A percentile compares a stretch with the other conserved stretches of the same genome.
phyloP scores from a whole-genome alignment of 169 alveolate species.

The Plasmodium reichenowi region DNA sequence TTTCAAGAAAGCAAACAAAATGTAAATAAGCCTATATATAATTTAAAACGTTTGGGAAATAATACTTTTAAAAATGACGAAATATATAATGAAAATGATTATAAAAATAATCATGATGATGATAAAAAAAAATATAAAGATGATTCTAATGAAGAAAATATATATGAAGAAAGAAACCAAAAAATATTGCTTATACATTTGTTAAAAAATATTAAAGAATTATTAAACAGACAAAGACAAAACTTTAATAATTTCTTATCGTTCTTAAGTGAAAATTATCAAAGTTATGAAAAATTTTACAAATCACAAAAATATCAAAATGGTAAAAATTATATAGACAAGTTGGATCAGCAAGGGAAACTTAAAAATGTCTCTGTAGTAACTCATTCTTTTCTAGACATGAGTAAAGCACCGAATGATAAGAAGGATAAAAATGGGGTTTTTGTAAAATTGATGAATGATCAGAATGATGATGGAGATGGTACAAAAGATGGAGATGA shows the following conservation, averaged over 20 bases:
- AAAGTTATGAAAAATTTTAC: conserved; percentile 25
- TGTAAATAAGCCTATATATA: not conserved
- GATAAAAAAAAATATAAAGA: not conserved
- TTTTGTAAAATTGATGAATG: not conserved
- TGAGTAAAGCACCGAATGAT: not conserved
- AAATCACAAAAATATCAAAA: not conserved
- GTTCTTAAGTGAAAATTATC: conserved; percentile 59
- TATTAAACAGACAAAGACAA: conserved; percentile 40
- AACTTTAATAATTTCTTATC: conserved; percentile 48
- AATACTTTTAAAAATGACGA: not conserved
- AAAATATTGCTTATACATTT: conserved; percentile 45
- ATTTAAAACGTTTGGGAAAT: not conserved
- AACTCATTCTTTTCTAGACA: not conserved
- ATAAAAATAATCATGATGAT: not conserved
- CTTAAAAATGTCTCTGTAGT: not conserved
- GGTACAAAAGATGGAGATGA: not conserved
- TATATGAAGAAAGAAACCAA: conserved; percentile 49
- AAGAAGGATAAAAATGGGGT: not conserved
- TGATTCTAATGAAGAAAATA: not conserved
- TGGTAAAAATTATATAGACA: conserved; percentile 1
- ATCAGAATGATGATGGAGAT: not conserved
- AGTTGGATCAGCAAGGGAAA: not conserved
- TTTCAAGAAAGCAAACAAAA: not conserved
- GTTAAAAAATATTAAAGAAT: conserved; percentile 50
- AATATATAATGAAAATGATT: not conserved